Base-by-base conservation (phyloP, 2,329 filamentous ascomycete species). In the Apiospora marii region DNA sequence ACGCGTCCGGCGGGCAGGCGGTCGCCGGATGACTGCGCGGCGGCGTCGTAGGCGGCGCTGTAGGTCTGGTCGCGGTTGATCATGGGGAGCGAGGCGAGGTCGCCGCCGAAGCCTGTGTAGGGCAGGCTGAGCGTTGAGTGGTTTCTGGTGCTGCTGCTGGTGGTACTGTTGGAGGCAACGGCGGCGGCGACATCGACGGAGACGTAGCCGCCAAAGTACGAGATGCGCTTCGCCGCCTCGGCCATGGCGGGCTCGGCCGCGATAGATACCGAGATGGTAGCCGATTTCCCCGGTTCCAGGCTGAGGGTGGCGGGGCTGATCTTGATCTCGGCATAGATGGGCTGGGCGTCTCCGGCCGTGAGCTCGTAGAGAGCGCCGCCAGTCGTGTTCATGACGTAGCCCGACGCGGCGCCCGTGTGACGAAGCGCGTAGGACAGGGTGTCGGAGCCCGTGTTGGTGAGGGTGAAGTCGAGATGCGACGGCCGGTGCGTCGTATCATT, bases 401-500 rank as follows among this genome's bases (percentile, higher is more conserved):
- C 68, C 16, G 68, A 69, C 8, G 68, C 68, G 16, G 68, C 68
- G 19, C 46, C 46, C 2, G 34, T 41, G 68, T 53, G 44, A 34
- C 19, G 3, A 6, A 69, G n/a, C 1, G 30, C 22, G 48, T 69
- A 69, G 3, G 30, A 49, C 3, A 69, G 48, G 22, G 44, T 51
- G 30, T 53, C 68, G 16, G 44, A 14, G 10, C 68, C 68, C 16
- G 68, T 24, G 30, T 69, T 69, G 22, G 27, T 49, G 48, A 69
- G 44, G 34, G 27, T 51, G 22, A 69, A 69, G 22, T 3, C n/a
- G 8, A 69, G 4, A 6, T 43, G 30, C 34, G 68, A 5, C 27
- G 68, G 68, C 8, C 68, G 68, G 68, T 69, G 68, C 44, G 44
- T 10, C 27, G 68, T 69, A 48, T 69, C 68, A 48, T 69, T 69